A percentile compares a stretch with the other conserved stretches of the same genome.
phyloP scores from a whole-genome alignment of 441 rosid species.

The Populus trichocarpa region DNA sequence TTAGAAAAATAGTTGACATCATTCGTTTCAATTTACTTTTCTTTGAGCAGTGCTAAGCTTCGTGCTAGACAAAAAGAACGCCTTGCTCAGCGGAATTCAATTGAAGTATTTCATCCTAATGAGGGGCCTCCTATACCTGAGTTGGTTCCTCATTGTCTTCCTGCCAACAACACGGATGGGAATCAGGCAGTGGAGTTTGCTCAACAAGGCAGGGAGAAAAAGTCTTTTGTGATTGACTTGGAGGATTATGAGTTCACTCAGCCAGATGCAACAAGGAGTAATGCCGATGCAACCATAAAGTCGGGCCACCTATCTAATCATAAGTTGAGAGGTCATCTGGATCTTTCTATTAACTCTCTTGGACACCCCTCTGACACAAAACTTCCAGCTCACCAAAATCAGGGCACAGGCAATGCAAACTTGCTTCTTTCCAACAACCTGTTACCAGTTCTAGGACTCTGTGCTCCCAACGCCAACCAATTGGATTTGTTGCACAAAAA shows the following conservation, averaged over 20 bases:
- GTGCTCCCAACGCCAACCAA: constrained; percentile 83
- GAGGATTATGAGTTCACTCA: constrained; percentile 48
- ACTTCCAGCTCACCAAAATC: constrained; percentile 38
- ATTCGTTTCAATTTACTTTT: constrained; percentile 14
- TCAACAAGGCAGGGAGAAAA: constrained; percentile 40
- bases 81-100: constrained; percentile 58
- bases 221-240: constrained; percentile 43
- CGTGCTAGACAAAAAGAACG: constrained; percentile 96
- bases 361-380: constrained; percentile 29
- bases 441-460: constrained; percentile 91
- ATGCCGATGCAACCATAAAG: constrained; percentile 39
- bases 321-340: constrained; percentile 47
- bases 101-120: constrained; percentile 50
- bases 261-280: constrained; percentile 52
- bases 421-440: constrained; percentile 43
- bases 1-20: neutral
- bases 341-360: constrained; percentile 44
- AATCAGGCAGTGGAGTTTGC: constrained; percentile 37
- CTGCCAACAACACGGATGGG: constrained; percentile 30
- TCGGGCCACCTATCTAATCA: constrained; percentile 39
- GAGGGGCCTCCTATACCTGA: constrained; percentile 32
- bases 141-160: constrained; percentile 13
- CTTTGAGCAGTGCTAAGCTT: constrained; percentile 71
- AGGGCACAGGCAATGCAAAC: constrained; percentile 37
- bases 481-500: constrained; percentile 52